phyloP scores from a whole-genome alignment of 73 alveolate genomes.

The Tetrahymena borealis region DNA sequence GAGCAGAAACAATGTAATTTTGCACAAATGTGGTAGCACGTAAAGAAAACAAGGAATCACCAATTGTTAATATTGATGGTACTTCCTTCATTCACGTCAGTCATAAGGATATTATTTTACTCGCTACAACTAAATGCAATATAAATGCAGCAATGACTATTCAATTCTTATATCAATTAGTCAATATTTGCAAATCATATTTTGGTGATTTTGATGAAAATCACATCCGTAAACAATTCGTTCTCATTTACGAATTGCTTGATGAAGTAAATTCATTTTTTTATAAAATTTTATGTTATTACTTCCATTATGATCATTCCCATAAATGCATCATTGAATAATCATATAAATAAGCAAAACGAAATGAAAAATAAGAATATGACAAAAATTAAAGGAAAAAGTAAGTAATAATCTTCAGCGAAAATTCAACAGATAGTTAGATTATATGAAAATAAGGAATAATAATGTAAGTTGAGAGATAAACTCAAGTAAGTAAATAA shows the following conservation, averaged over 20 bases:
- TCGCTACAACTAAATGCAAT: constrained; percentile 81
- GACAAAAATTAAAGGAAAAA: too few species aligned
- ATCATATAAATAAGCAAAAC: too few species aligned
- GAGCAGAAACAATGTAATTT: constrained; percentile 86
- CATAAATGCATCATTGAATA: too few species aligned
- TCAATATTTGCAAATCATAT: constrained; percentile 72
- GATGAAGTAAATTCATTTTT: constrained; percentile 83
- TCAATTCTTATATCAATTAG: constrained; percentile 60
- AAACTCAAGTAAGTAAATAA: too few species aligned
- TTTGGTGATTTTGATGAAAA: constrained; percentile 72
- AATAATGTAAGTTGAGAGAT: too few species aligned
- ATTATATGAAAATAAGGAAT: too few species aligned
- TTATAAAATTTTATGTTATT: background rate
- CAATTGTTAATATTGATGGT: constrained; percentile 89
- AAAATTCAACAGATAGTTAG: too few species aligned
- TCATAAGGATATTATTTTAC: constrained; percentile 61
- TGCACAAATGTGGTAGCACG: constrained; percentile 96
- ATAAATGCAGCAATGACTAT: constrained; percentile 72
- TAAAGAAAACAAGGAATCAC: constrained; percentile 95
- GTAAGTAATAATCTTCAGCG: too few species aligned
- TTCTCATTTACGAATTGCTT: constrained; percentile 78
- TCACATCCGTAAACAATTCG: constrained; percentile 68
- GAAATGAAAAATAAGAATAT: too few species aligned
- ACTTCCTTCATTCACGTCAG: constrained; percentile 82
- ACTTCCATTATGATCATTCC: background rate